Evolutionary conservation across 495 filamentous ascomycete species (phyloP).

Genomic region (Gamarada debralockiae): DNA sequence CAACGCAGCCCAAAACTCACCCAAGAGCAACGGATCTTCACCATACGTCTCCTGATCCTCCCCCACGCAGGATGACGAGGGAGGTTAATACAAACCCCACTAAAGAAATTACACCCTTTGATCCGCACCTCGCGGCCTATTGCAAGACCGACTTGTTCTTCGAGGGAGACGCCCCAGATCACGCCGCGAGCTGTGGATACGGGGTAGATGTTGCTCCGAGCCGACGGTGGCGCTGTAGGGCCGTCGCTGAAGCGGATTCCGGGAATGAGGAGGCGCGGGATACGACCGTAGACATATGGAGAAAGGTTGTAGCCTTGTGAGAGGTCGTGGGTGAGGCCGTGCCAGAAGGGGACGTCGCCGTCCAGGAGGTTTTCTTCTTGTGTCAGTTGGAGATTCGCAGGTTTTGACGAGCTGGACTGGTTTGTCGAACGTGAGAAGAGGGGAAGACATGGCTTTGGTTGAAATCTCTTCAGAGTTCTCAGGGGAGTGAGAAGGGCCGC

Average conservation of each 20-base stretch:
- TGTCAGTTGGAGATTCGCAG: too few relatives aligned
- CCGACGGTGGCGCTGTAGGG: conserved; percentile 65
- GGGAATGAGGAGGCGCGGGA: conserved; percentile 54
- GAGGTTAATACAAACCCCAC: conserved; percentile 42
- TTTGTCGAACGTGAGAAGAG: too few relatives aligned
- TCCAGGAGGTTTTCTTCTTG: too few relatives aligned
- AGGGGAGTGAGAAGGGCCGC: too few relatives aligned
- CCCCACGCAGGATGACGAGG: conserved; percentile 71
- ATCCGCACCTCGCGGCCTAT: conserved; percentile 21
- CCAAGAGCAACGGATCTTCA: conserved; percentile 69
- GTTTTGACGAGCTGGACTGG: too few relatives aligned
- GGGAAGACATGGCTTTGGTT: too few relatives aligned
- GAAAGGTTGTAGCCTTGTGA: conserved; percentile 12
- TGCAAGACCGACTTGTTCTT: conserved; percentile 52
- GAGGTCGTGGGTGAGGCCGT: conserved; percentile 10
- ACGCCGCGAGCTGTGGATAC: conserved; percentile 63
- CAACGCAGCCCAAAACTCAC: conserved; percentile 57
- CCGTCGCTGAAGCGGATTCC: conserved; percentile 63
- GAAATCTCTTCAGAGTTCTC: too few relatives aligned
- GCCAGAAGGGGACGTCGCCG: conserved; percentile 21
- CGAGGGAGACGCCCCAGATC: conserved; percentile 66
- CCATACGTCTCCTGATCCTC: conserved; percentile 70
- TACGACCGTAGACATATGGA: conserved; percentile 26
- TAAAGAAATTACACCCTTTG: conserved; percentile 15
- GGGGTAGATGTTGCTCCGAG: conserved; percentile 61